These are phyloP conservation scores for Dendrobium chrysotoxum DNA, from an alignment of 106 monocot genomes.

Conservation along the genomic window DNA sequence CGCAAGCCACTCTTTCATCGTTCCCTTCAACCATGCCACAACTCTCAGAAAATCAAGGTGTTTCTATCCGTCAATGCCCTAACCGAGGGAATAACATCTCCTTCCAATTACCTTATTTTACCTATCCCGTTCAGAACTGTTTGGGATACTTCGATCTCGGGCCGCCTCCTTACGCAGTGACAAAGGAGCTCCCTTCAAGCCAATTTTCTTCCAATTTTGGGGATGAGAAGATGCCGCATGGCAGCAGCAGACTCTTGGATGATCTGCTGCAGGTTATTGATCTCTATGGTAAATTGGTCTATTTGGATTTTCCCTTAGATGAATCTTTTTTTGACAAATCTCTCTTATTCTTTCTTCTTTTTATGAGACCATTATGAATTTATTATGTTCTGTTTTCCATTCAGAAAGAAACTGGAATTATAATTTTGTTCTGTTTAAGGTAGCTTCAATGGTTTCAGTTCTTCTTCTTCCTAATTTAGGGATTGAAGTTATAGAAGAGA, in stretches of 20 bases:
- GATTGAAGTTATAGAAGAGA: conserved; percentile 11
- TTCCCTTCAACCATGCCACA: neutral
- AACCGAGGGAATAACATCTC: neutral
- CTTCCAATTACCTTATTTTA: conserved; percentile 2
- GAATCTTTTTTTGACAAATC: neutral
- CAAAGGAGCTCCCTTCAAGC: conserved; percentile 73
- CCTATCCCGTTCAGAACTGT: conserved; percentile 4
- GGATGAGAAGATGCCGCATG: conserved; percentile 4
- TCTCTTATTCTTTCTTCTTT: neutral
- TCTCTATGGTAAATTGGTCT: neutral
- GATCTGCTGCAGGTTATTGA: conserved; percentile 23
- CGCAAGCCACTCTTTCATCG: neutral
- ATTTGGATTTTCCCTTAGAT: conserved; percentile 2
- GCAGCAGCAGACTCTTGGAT: conserved; percentile 32
- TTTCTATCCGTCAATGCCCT: neutral
- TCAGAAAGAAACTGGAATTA: neutral
- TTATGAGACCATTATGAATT: neutral
- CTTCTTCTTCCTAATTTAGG: conserved; percentile 6
- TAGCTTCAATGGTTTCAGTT: neutral
- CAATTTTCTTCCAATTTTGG: conserved; percentile 27
- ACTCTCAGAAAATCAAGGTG: neutral
- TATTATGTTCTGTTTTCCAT: neutral
- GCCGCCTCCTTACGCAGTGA: conserved; percentile 15
- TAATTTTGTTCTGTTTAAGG: neutral
- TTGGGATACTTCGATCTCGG: conserved; percentile 8